Percentiles rank a stretch among this genome's conserved stretches.
Conservation (phyloP, 306 rosid species). For the Cicer yamashitae region DNA sequence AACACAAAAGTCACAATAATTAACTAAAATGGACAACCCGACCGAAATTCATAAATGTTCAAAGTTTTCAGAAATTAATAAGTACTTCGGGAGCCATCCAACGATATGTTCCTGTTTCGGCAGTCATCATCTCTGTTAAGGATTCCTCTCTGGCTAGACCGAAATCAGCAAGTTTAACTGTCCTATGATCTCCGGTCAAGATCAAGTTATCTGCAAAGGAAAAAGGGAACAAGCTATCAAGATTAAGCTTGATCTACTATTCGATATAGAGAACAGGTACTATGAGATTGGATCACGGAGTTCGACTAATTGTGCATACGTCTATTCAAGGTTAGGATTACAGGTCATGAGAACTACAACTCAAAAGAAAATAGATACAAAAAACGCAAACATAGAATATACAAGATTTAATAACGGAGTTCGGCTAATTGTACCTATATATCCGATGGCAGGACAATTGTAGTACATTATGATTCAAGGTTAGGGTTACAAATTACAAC, state of each 20-base stretch:
- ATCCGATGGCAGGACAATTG: too few species aligned
- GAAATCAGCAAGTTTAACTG: constrained; percentile 88
- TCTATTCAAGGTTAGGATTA: too few species aligned
- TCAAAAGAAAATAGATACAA: too few species aligned
- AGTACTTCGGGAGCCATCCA: constrained; percentile 99
- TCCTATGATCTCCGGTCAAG: constrained; percentile 78
- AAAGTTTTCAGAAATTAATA: constrained; percentile 32
- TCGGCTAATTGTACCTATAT: too few species aligned
- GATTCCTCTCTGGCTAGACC: constrained; percentile 99
- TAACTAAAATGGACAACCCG: constrained; percentile 28
- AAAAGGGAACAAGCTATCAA: constrained; percentile 40
- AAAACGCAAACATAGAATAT: too few species aligned
- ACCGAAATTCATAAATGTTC: neutral
- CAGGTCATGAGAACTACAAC: too few species aligned
- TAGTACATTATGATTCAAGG: too few species aligned
- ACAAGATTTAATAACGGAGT: too few species aligned
- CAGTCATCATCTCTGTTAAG: constrained; percentile 96
- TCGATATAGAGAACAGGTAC: neutral
- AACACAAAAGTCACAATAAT: constrained; percentile 40
- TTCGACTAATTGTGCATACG: too few species aligned
- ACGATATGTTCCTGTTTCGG: constrained; percentile 94
- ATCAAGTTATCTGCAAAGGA: constrained; percentile 76
- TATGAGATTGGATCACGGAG: too few species aligned
- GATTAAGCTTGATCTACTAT: neutral
- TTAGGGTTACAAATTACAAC: too few species aligned